Conservation (phyloP, 2,329 filamentous ascomycete genomes). For the Microsporum audouinii region DNA sequence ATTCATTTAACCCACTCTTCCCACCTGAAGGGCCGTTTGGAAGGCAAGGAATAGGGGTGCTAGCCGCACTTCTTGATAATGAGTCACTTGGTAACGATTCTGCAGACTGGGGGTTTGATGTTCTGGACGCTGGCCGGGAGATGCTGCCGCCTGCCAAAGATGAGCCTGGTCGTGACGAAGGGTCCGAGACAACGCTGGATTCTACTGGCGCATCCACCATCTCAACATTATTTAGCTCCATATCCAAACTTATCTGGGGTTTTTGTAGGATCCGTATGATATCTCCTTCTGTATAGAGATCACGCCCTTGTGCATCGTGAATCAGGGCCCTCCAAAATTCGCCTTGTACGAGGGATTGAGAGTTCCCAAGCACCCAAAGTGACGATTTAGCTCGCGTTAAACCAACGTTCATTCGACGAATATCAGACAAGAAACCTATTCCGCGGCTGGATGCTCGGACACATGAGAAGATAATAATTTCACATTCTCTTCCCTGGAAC, state of each 20-base stretch:
- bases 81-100: conserved; percentile 2
- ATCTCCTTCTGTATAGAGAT: conserved; percentile 64
- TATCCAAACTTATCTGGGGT: conserved; percentile 37
- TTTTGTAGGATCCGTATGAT: conserved; percentile 44
- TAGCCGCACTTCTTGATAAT: conserved; percentile 13
- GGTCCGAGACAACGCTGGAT: conserved; percentile 14
- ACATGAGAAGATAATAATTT: conserved; percentile 98
- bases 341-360: conserved; percentile 70
- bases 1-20: conserved; percentile 32
- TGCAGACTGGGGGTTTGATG: conserved; percentile 11
- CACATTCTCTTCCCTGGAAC: conserved; percentile 91
- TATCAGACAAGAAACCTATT: conserved; percentile 96
- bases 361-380: conserved; percentile 91
- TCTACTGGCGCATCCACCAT: conserved; percentile 28
- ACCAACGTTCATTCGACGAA: conserved; percentile 98
- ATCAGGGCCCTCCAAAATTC: conserved; percentile 86
- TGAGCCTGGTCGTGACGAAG: conserved; percentile 16
- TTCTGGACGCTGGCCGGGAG: conserved; percentile 25
- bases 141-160: conserved; percentile 13
- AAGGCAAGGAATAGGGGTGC: conserved; percentile 18
- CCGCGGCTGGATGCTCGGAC: conserved; percentile 85
- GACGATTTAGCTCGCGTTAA: conserved; percentile 93
- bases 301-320: conserved; percentile 61
- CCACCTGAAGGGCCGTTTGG: conserved; percentile 35
- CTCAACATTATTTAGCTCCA: conserved; percentile 33